Evolutionary conservation across 768 basidiomycete genomes (phyloP).

Genomic region (Coprinopsis cinerea): DNA sequence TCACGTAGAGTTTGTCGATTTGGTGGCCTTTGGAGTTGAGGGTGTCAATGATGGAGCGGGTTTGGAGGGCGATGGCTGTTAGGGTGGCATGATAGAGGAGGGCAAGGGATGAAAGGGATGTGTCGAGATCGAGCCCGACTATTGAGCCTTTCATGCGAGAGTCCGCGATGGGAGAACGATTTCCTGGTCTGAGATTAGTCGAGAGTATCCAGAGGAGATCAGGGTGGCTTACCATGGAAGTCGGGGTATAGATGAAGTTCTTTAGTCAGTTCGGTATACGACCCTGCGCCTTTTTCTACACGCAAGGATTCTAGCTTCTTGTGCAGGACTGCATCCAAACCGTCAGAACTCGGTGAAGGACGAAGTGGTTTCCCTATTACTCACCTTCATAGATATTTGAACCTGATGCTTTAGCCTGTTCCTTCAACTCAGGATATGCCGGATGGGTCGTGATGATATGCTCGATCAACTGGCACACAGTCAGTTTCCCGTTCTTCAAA

Average conservation of each 20-base stretch:
- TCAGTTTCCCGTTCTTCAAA: not conserved
- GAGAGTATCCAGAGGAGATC: not conserved
- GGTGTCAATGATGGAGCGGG: constrained; percentile 86
- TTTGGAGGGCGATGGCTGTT: constrained; percentile 92
- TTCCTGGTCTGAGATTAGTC: constrained; percentile 46
- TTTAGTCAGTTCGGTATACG: constrained; percentile 80
- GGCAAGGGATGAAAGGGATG: constrained; percentile 71
- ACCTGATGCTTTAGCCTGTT: constrained; percentile 51
- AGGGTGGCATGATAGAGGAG: constrained; percentile 87
- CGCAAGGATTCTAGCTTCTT: constrained; percentile 66
- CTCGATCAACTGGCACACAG: constrained; percentile 65
- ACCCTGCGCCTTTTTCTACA: constrained; percentile 45
- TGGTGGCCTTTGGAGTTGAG: constrained; percentile 82
- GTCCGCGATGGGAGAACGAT: constrained; percentile 94
- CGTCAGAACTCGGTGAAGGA: not conserved
- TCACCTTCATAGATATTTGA: constrained; percentile 55
- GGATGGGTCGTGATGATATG: constrained; percentile 92
- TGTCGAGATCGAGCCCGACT: constrained; percentile 66
- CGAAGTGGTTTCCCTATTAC: constrained; percentile 9
- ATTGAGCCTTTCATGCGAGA: constrained; percentile 93
- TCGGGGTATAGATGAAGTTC: constrained; percentile 95
- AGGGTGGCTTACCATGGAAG: constrained; percentile 60
- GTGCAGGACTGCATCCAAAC: constrained; percentile 50
- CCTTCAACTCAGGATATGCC: constrained; percentile 67
- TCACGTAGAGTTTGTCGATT: constrained; percentile 84